Conservation (phyloP, 192 early-diverging fungal genomes). For the Paraglomus occultum region DNA sequence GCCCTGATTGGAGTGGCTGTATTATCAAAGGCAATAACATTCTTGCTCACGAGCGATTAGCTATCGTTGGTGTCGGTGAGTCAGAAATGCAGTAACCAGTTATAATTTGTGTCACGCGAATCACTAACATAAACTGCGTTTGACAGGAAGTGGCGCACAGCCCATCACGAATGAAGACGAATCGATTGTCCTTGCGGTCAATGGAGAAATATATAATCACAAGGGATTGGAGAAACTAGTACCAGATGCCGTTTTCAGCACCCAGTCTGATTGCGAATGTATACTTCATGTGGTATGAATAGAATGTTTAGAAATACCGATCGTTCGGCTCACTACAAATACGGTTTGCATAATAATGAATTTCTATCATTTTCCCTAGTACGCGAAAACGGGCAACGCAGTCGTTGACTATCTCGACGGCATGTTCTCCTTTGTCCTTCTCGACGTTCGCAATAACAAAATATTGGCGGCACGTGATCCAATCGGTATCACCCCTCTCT, state of each 20-base stretch:
- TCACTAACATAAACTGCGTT: background rate
- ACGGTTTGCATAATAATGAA: constrained; percentile 8
- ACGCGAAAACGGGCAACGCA: constrained; percentile 81
- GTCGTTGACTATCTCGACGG: constrained; percentile 88
- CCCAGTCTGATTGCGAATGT: constrained; percentile 97
- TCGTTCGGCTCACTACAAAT: background rate
- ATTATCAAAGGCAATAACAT: constrained; percentile 79
- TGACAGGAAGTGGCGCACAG: constrained; percentile 87
- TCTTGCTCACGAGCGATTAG: constrained; percentile 95
- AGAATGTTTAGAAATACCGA: background rate
- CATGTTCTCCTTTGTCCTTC: constrained; percentile 94
- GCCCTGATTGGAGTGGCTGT: constrained; percentile 98
- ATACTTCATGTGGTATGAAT: constrained; percentile 83
- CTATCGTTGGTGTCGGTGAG: constrained; percentile 96
- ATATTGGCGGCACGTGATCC: constrained; percentile 95
- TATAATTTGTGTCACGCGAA: background rate
- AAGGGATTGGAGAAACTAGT: constrained; percentile 73
- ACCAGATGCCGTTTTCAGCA: constrained; percentile 81
- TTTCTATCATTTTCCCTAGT: constrained; percentile 50
- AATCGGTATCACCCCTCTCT: constrained; percentile 97
- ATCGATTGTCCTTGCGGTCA: constrained; percentile 83
- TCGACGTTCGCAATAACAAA: constrained; percentile 77
- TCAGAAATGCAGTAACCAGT: constrained; percentile 12
- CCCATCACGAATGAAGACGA: constrained; percentile 93
- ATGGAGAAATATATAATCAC: constrained; percentile 99